A percentile compares a stretch with the other conserved stretches of the same genome.
phyloP scores from a whole-genome alignment of 1,284 basidiomycete genomes.

The Irpex sp. region DNA sequence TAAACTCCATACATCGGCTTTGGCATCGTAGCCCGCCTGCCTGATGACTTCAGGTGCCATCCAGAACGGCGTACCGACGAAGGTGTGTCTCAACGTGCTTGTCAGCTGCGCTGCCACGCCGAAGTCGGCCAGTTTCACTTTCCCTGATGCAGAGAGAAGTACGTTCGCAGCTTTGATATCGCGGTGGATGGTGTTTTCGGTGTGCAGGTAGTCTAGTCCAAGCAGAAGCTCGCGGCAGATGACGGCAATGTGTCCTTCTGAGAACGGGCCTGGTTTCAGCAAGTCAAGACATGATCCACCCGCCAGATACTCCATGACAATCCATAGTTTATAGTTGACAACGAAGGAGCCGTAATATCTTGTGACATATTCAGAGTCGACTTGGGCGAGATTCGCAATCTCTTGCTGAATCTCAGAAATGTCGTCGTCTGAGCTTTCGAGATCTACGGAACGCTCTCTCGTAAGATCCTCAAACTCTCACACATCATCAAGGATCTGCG shows the following conservation, averaged over 20 bases:
- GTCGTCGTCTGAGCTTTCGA: constrained; percentile 90
- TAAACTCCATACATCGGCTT: constrained; percentile 96
- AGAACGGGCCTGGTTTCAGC: constrained; percentile 86
- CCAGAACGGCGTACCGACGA: constrained; percentile 96
- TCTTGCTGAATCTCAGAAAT: constrained; percentile 98
- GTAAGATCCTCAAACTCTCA: constrained; percentile 4
- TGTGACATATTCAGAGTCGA: constrained; percentile 94
- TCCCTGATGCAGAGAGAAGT: constrained; percentile 83
- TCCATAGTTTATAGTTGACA: constrained; percentile 96
- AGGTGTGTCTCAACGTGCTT: constrained; percentile 85
- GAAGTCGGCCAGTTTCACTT: constrained; percentile 96
- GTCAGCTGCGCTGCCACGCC: constrained; percentile 93
- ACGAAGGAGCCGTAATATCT: constrained; percentile 97
- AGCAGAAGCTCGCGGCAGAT: constrained; percentile 89
- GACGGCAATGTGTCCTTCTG: constrained; percentile 90
- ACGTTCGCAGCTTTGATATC: constrained; percentile 99
- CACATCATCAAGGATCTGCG: background rate
- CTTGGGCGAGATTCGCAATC: constrained; percentile 92
- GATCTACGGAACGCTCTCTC: constrained; percentile 39
- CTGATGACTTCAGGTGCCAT: constrained; percentile 98
- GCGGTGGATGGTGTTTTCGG: constrained; percentile 93
- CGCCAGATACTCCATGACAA: constrained; percentile 98
- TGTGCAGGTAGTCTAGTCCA: constrained; percentile 92
- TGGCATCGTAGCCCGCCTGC: constrained; percentile 93
- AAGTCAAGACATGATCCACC: constrained; percentile 98